Evolutionary conservation across 1,284 basidiomycete genomes (phyloP).

Genomic region (Leccinum ponderosum): DNA sequence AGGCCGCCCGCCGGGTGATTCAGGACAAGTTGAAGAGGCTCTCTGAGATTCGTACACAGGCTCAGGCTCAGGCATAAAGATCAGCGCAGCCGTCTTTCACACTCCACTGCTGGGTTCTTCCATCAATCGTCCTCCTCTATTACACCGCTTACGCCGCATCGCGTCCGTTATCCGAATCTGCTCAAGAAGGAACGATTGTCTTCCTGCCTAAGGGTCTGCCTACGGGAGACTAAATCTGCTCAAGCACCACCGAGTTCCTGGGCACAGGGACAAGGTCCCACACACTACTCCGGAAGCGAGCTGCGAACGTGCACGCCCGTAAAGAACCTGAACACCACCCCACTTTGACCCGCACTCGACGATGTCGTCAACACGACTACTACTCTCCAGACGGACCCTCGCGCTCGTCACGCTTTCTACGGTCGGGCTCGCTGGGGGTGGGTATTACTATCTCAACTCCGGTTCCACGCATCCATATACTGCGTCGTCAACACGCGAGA

Average conservation of each 20-base stretch:
- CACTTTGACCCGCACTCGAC: not conserved
- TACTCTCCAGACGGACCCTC: constrained; percentile 57
- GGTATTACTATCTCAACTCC: constrained; percentile 71
- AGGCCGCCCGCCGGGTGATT: not conserved
- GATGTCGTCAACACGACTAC: constrained; percentile 36
- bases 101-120: not conserved
- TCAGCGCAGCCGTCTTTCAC: not conserved
- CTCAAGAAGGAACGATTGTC: too few relatives aligned
- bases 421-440: constrained; percentile 51
- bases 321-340: not conserved
- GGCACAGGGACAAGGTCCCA: not conserved
- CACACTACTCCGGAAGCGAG: not conserved
- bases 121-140: not conserved
- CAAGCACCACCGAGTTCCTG: not conserved
- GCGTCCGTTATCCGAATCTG: not conserved
- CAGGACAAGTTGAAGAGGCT: not conserved
- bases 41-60: not conserved
- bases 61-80: not conserved
- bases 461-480: constrained; percentile 57
- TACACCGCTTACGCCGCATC: not conserved
- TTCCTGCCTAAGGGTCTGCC: too few relatives aligned
- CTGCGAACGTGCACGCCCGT: not conserved
- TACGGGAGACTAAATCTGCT: not conserved
- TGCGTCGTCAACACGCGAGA: constrained; percentile 52
- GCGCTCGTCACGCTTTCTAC: constrained; percentile 53